These are phyloP conservation scores for Pseudogymnoascus sp. DNA, from an alignment of 2,329 filamentous ascomycete genomes.

Conservation along the genomic window DNA sequence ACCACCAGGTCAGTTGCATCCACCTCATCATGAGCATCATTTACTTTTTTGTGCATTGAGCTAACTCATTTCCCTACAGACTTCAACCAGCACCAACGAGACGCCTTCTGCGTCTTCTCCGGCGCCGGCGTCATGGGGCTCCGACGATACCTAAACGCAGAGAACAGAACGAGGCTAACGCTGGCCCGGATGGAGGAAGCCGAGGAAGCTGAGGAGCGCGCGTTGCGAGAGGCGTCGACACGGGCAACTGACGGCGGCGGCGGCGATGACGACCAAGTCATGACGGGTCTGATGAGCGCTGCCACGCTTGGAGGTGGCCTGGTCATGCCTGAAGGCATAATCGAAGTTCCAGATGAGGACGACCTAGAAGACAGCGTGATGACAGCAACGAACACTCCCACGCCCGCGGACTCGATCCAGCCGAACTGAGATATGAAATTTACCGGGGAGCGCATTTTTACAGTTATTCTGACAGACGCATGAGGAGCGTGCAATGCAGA, in stretches of 20 bases:
- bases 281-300: not conserved
- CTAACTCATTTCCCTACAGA: constrained; percentile 44
- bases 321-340: not conserved
- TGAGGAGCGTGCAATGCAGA: not conserved
- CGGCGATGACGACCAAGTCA: not conserved
- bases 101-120: constrained; percentile 96
- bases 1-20: constrained; percentile 53
- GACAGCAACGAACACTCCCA: not conserved
- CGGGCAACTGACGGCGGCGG: not conserved
- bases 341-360: not conserved
- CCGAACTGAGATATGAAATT: not conserved
- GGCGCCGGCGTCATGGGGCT: constrained; percentile 74
- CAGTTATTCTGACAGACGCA: not conserved
- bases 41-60: not conserved
- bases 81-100: constrained; percentile 90
- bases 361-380: not conserved
- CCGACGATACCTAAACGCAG: constrained; percentile 65
- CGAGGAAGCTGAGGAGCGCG: not conserved
- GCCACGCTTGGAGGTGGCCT: not conserved
- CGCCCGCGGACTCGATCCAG: not conserved
- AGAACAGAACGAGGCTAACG: not conserved
- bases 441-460: not conserved
- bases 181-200: not conserved
- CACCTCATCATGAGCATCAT: constrained; percentile 14
- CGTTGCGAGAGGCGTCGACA: not conserved